Evolutionary conservation across 192 early-diverging fungal genomes (phyloP), one percentile per base, ranked within the genome.

Genomic region (Coemansia sp.): DNA sequence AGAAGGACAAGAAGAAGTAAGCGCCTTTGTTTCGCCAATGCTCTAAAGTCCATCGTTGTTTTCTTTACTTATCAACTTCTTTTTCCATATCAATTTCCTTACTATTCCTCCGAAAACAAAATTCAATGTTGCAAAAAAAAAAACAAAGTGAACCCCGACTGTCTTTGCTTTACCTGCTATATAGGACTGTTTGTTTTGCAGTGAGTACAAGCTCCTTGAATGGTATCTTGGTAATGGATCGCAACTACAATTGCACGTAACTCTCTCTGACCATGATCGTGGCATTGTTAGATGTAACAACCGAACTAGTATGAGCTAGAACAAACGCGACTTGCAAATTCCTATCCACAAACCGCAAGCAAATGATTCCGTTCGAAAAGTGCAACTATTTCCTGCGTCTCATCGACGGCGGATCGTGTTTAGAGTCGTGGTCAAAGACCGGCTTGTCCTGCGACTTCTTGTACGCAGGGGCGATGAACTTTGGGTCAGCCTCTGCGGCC

Each of bases 391-490:
- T 82, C 40, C 79, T 42, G 8, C 79, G 69, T 57, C 75, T 75
- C 69, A 71, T 75, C n/a, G 63, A 70, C 1, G 73, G 79, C 20
- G 60, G 54, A 1, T 67, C 43, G 19, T 66, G 52, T 11, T 25
- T 54, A 0, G 62, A 70, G 5, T 60, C 29, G 29, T 89, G 73
- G 22, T 86, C 85, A 66, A 88, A 89, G 8, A 93, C 76, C 2
- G 90, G 45, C 42, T 88, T 87, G 34, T 90, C 90, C 62, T 95
- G 92, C 22, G 84, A 92, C 14, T 80, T 75, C 66, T 89, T 81
- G 62, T 97, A 97, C 0, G 92, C 92, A 22, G 88, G 88, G 8
- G 85, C 84, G 65, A 96, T 87, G 89, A 93, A 98, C 73, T 86
- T 86, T 6, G 94, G 94, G 64, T 97, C 89, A 34, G 83, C 79